Evolutionary conservation across 805 yeast genomes (phyloP).

Genomic region (Jamesozyma spencerorum): DNA sequence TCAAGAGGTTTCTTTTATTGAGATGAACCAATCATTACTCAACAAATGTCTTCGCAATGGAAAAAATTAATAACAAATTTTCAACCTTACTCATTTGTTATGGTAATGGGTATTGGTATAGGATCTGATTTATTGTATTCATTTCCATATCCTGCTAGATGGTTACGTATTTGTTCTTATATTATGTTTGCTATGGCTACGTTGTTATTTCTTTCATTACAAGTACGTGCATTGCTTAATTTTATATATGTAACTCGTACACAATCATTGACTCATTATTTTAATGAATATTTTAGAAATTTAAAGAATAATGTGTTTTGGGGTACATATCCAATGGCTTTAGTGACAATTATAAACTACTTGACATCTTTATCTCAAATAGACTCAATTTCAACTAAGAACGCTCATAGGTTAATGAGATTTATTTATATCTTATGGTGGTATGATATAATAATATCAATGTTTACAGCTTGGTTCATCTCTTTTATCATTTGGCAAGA

Average conservation of each 20-base stretch:
- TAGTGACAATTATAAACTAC: constrained; percentile 53
- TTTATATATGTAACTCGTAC: constrained; percentile 25
- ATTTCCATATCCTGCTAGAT: constrained; percentile 55
- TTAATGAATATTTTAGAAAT: constrained; percentile 28
- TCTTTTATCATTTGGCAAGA: constrained; percentile 41
- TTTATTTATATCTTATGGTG: constrained; percentile 64
- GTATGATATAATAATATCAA: constrained; percentile 47
- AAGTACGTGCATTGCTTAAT: constrained; percentile 35
- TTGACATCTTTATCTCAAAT: constrained; percentile 34
- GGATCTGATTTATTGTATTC: constrained; percentile 48
- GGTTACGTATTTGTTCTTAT: constrained; percentile 50
- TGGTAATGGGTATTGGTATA: constrained; percentile 84
- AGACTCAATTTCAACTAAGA: constrained; percentile 3
- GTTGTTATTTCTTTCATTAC: constrained; percentile 37
- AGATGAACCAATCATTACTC: too few relatives aligned
- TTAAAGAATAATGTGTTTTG: constrained; percentile 49
- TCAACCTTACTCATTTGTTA: constrained; percentile 55
- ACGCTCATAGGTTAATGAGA: constrained; percentile 34
- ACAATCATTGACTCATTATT: constrained; percentile 16
- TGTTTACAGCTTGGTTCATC: constrained; percentile 53
- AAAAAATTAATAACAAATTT: constrained; percentile 13
- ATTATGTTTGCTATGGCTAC: constrained; percentile 56
- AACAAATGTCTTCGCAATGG: too few relatives aligned
- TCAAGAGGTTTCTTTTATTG: too few relatives aligned
- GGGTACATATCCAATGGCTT: constrained; percentile 80